A percentile compares a stretch with the other conserved stretches of the same genome.
Evolutionary conservation across 2,329 filamentous ascomycete species (phyloP).

Genomic region (Aspergillus sp.): DNA sequence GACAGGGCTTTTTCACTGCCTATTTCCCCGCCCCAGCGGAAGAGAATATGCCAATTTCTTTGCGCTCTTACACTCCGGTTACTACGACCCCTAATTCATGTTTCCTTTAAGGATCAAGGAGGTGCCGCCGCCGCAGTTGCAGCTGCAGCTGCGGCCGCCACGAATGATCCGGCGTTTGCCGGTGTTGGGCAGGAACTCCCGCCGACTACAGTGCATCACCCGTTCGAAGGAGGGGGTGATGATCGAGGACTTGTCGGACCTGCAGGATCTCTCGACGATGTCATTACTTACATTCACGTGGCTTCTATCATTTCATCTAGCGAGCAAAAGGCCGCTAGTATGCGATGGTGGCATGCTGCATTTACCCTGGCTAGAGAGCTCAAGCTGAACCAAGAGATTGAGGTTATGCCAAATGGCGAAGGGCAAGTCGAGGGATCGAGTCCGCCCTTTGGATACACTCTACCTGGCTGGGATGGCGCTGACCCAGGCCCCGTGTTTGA

Average conservation of each 20-base stretch:
- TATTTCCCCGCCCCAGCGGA: constrained; percentile 77
- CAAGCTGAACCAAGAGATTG: constrained; percentile 79
- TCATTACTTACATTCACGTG: constrained; percentile 88
- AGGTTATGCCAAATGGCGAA: constrained; percentile 33
- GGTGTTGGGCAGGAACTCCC: constrained; percentile 75
- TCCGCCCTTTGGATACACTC: constrained; percentile 32
- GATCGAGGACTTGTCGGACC: constrained; percentile 45
- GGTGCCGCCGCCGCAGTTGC: constrained; percentile 36
- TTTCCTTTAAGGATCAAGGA: constrained; percentile 54
- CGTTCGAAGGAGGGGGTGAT: constrained; percentile 59
- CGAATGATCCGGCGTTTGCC: constrained; percentile 44
- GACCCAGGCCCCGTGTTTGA: constrained; percentile 49
- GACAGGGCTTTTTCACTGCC: constrained; percentile 84
- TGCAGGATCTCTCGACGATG: constrained; percentile 79
- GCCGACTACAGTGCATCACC: constrained; percentile 62
- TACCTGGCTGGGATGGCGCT: constrained; percentile 46
- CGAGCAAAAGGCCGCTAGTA: constrained; percentile 90
- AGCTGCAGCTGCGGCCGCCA: constrained; percentile 5
- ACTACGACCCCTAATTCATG: constrained; percentile 82
- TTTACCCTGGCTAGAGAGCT: constrained; percentile 88
- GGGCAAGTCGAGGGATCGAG: constrained; percentile 32
- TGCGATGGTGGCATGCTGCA: constrained; percentile 93
- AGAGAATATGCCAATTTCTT: constrained; percentile 83
- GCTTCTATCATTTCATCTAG: constrained; percentile 90
- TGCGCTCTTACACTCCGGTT: constrained; percentile 82